phyloP scores from a whole-genome alignment of 257 asterid species.

The Fraxinus cuspidata region DNA sequence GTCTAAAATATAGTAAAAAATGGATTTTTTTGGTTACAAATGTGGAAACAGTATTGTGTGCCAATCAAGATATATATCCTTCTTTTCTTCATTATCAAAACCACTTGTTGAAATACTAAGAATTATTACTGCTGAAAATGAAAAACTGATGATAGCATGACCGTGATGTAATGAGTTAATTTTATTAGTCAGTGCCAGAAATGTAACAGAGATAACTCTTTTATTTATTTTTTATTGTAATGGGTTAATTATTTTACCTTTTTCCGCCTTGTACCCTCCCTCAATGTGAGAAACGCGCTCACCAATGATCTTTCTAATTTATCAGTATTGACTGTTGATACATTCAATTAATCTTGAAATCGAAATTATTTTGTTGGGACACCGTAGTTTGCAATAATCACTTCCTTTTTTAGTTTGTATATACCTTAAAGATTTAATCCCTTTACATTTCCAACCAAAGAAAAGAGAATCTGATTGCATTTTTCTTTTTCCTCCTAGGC shows the following conservation, averaged over 20 bases:
- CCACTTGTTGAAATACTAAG: background rate
- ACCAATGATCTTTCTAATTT: conserved; percentile 1
- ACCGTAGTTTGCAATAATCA: conserved; percentile 1
- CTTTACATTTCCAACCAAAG: conserved; percentile 5
- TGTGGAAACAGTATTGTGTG: background rate
- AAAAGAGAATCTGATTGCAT: conserved; percentile 24
- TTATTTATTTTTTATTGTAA: background rate
- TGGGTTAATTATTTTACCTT: background rate
- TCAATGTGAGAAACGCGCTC: background rate
- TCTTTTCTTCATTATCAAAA: background rate
- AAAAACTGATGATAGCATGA: background rate
- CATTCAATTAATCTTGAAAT: background rate
- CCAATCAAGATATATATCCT: background rate
- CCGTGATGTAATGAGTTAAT: background rate
- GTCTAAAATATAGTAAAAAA: background rate
- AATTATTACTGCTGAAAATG: background rate
- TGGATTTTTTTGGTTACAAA: background rate
- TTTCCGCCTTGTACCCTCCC: background rate
- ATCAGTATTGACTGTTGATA: background rate
- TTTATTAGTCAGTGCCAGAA: background rate
- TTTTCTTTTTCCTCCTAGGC: conserved; percentile 51
- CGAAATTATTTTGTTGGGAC: background rate
- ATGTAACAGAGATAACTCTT: background rate
- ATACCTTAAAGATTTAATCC: conserved; percentile 18
- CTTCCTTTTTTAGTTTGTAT: background rate